phyloP scores from a whole-genome alignment of 495 filamentous ascomycete genomes.

The Aspergillus avenaceus region DNA sequence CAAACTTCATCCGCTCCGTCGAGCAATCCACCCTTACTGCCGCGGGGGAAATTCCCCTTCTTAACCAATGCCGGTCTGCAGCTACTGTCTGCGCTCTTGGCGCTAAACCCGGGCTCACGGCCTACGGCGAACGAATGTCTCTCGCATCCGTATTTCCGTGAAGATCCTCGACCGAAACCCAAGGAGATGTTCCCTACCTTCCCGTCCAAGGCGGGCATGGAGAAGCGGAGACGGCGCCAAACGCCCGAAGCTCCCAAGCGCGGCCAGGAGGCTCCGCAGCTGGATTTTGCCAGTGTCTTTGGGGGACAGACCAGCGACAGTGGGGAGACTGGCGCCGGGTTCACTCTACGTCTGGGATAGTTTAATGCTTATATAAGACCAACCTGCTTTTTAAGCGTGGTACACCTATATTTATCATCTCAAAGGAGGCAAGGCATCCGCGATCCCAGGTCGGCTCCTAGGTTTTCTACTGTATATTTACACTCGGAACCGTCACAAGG shows the following conservation, averaged over 20 bases:
- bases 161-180: conserved; percentile 83
- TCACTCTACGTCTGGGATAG: conserved; percentile 67
- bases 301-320: conserved; percentile 64
- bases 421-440: too few species aligned
- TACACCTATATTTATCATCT: too few species aligned
- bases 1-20: conserved; percentile 27
- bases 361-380: too few species aligned
- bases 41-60: conserved; percentile 72
- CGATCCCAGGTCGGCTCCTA: too few species aligned
- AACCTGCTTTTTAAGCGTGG: too few species aligned
- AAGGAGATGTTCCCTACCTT: conserved; percentile 89
- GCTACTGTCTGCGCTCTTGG: conserved; percentile 65
- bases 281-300: conserved; percentile 71
- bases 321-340: conserved; percentile 78
- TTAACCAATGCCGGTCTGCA: conserved; percentile 70
- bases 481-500: too few species aligned
- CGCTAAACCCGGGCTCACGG: conserved; percentile 68
- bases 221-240: conserved; percentile 66
- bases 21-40: conserved; percentile 28
- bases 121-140: conserved; percentile 70
- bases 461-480: too few species aligned
- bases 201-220: conserved; percentile 90
- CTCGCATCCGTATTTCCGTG: conserved; percentile 77
- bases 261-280: conserved; percentile 62
- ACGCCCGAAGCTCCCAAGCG: conserved; percentile 86